phyloP scores from a whole-genome alignment of 306 rosid genomes.

The Vigna reflexopilosa region DNA sequence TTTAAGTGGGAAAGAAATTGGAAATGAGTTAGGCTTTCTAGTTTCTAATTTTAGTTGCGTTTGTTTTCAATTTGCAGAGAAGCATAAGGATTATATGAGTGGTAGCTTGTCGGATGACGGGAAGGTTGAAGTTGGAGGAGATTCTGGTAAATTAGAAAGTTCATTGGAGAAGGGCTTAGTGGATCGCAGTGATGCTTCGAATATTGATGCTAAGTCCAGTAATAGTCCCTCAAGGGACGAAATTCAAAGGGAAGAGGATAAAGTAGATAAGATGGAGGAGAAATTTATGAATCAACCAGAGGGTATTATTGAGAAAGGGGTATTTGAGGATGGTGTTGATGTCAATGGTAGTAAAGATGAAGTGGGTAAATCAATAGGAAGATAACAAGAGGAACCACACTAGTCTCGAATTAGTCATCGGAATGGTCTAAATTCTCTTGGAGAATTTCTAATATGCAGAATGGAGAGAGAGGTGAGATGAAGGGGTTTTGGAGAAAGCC shows the following conservation, averaged over 20 bases:
- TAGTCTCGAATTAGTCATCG: conserved; percentile 47
- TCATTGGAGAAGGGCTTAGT: conserved; percentile 59
- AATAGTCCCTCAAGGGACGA: conserved; percentile 51
- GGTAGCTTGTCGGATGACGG: conserved; percentile 73
- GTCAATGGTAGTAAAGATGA: conserved; percentile 44
- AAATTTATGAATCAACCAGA: conserved; percentile 40
- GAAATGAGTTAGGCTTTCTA: conserved; percentile 7
- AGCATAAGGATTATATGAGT: conserved; percentile 62
- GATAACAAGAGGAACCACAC: conserved; percentile 50
- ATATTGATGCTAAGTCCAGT: conserved; percentile 55
- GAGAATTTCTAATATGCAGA: conserved; percentile 58
- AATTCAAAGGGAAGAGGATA: conserved; percentile 48
- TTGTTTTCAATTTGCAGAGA: conserved; percentile 66
- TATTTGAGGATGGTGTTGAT: conserved; percentile 47
- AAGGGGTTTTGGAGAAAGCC: conserved; percentile 54
- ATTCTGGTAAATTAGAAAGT: conserved; percentile 55
- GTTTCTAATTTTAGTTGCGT: conserved; percentile 39
- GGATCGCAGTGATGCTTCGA: conserved; percentile 55
- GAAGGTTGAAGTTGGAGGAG: conserved; percentile 52
- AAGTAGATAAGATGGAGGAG: conserved; percentile 43
- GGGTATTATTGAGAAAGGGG: conserved; percentile 47
- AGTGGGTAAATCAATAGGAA: conserved; percentile 50
- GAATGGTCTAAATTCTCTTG: conserved; percentile 51
- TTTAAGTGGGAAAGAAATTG: neutral
- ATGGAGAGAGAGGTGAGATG: conserved; percentile 55